Conservation (phyloP, 805 yeast species). For the Lachancea cidri region DNA sequence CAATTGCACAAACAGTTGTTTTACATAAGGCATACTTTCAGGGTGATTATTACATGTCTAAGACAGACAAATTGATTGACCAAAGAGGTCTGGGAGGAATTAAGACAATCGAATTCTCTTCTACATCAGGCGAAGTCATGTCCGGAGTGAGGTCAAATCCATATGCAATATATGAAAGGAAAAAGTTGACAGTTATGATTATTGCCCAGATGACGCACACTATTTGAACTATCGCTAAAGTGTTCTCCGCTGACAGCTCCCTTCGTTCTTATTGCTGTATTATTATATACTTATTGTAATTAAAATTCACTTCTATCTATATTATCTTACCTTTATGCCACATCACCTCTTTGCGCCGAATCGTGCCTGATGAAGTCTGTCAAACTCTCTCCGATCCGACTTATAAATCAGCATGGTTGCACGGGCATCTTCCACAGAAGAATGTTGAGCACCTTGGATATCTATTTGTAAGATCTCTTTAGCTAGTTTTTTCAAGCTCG, state of each 20-base stretch:
- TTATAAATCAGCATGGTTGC: constrained; percentile 82
- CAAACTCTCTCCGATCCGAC: constrained; percentile 57
- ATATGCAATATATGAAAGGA: constrained; percentile 20
- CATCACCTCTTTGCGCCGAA: too few species aligned
- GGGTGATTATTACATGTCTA: constrained; percentile 17
- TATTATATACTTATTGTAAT: neutral
- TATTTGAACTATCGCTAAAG: too few species aligned
- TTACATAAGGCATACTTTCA: constrained; percentile 29
- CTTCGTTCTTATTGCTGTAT: neutral
- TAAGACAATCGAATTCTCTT: constrained; percentile 12
- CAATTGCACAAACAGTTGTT: constrained; percentile 28
- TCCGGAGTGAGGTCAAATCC: constrained; percentile 14
- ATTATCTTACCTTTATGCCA: neutral
- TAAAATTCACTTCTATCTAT: constrained; percentile 1
- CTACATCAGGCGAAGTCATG: constrained; percentile 10
- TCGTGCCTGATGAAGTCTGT: constrained; percentile 32
- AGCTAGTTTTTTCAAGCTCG: constrained; percentile 63
- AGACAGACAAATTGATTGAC: constrained; percentile 21
- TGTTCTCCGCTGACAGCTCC: too few species aligned
- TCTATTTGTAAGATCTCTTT: constrained; percentile 50
- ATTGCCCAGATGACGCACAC: constrained; percentile 18
- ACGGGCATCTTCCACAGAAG: constrained; percentile 86
- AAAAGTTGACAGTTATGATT: constrained; percentile 18
- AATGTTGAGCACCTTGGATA: constrained; percentile 73
- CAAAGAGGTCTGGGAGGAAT: constrained; percentile 19